A percentile compares a stretch with the other conserved stretches of the same genome.
Conservation (phyloP, 192 early-diverging fungal genomes). For the Linnemannia exigua region DNA sequence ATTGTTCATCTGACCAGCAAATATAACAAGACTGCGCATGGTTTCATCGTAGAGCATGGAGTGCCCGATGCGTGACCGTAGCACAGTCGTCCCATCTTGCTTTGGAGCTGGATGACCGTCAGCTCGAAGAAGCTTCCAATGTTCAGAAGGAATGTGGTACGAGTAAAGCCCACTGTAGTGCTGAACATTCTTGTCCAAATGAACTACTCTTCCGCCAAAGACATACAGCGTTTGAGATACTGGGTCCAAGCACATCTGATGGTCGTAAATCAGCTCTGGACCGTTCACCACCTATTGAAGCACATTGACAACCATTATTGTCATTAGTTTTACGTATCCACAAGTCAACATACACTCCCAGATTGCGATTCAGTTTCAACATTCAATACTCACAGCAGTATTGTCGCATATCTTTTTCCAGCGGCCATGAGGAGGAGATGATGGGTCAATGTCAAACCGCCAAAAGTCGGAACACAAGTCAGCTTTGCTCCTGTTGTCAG, state of each 20-base stretch:
- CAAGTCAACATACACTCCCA: background rate
- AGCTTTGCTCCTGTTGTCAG: slow-evolving; percentile 73
- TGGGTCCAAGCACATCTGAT: slow-evolving; percentile 93
- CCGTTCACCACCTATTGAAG: slow-evolving; percentile 78
- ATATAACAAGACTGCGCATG: slow-evolving; percentile 84
- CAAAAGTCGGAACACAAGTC: slow-evolving; percentile 90
- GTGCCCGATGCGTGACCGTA: slow-evolving; percentile 92
- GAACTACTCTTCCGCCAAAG: slow-evolving; percentile 89
- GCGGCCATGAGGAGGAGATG: slow-evolving; percentile 52
- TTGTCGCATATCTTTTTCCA: slow-evolving; percentile 85
- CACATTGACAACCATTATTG: background rate
- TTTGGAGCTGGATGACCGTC: slow-evolving; percentile 68
- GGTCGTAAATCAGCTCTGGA: slow-evolving; percentile 91
- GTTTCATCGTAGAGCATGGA: slow-evolving; percentile 88
- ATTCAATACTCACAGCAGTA: slow-evolving; percentile 80
- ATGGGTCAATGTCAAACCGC: slow-evolving; percentile 80
- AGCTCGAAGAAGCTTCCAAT: slow-evolving; percentile 83
- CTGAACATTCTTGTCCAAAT: slow-evolving; percentile 74
- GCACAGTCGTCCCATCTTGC: slow-evolving; percentile 52
- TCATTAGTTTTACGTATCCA: background rate
- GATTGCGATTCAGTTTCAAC: too few species aligned
- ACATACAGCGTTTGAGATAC: slow-evolving; percentile 81
- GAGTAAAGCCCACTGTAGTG: slow-evolving; percentile 91
- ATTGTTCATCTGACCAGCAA: slow-evolving; percentile 91
- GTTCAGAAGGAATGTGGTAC: slow-evolving; percentile 76